Evolutionary conservation across 768 basidiomycete species (phyloP), one percentile per base, ranked within the genome.

Genomic region (Serendipita sp.): DNA sequence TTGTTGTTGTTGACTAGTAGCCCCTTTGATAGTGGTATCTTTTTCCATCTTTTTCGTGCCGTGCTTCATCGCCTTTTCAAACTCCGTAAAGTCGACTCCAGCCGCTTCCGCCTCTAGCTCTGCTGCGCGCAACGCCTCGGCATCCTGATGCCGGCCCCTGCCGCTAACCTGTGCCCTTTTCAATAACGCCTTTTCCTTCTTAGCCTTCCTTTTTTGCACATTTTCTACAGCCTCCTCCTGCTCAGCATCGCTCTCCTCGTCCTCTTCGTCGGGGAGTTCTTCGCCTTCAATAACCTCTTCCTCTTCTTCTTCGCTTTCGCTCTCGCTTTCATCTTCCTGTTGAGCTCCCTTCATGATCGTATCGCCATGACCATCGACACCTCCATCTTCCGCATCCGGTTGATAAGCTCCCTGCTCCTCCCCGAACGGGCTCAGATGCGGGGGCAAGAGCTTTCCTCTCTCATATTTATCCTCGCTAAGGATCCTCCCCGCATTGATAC

Each of bases 391-490:
- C 2, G 26, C 30, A 34, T 58, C 53, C 2, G 87, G 88, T 64
- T 88, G 82, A 66, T 90, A 90, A 2, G 88, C 88, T 17, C 83
- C 86, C 62, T 82, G 81, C 44, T 75, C 80, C 68, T 88, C 89
- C 51, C 88, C 91, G 72, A 98, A 99, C 14, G 96, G 96, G 73
- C 90, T 94, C 61, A 99, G 72, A 75, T 99, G 96, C 28, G 96
- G 93, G 2, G 96, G 96, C 33, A 97, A 81, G 1, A 81, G 80
- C 66, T 82, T 81, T 2, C 93, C 96, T 69, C 92, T 93, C 24
- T 77, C 79, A 70, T 98, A 98, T 28, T 80, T 78, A 64, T 88
- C 93, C 68, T 93, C 89, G 0, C 90, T 79, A 30, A 97, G 78
- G 64, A 95, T 79, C 71, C 81, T 88, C 9, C 85, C 84, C 5